Percentiles rank a stretch among this genome's conserved stretches.
Conservation (phyloP, 208 protist species). For the Crithidia brevicula region DNA sequence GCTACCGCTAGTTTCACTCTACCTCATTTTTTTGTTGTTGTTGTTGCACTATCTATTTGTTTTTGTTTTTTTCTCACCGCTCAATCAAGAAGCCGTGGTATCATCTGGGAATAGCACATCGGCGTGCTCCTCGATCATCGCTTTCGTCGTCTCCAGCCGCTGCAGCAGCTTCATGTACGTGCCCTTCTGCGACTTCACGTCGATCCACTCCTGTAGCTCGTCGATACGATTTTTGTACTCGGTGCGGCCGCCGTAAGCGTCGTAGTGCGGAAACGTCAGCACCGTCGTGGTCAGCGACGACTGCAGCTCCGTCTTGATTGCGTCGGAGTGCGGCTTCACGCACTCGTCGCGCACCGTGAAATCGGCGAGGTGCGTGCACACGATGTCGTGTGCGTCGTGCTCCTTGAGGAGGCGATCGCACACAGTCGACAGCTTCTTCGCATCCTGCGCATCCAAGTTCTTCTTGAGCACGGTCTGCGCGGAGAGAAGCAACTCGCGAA, state of each 20-base stretch:
- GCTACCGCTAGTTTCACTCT: too few relatives aligned
- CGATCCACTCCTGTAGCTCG: conserved; percentile 86
- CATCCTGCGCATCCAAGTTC: conserved; percentile 1
- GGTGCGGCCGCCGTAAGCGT: conserved; percentile 45
- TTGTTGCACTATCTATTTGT: too few relatives aligned
- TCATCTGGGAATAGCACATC: conserved; percentile 62
- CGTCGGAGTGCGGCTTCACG: conserved; percentile 58
- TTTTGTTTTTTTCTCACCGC: too few relatives aligned
- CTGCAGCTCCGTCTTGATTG: conserved; percentile 64
- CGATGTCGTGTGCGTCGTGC: conserved; percentile 49
- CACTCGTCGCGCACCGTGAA: conserved; percentile 78
- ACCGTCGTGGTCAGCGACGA: conserved; percentile 59
- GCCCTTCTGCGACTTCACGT: conserved; percentile 72
- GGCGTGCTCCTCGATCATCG: conserved; percentile 65
- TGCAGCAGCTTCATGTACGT: conserved; percentile 71
- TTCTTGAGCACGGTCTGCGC: conserved; percentile 29
- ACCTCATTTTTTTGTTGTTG: too few relatives aligned
- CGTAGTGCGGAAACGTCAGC: conserved; percentile 56
- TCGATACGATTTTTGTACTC: conserved; percentile 73
- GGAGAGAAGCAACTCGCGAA: conserved; percentile 28
- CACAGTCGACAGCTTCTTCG: conserved; percentile 22
- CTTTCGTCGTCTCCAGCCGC: conserved; percentile 58
- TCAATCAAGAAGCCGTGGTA: too few relatives aligned
- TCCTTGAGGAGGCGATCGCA: conserved; percentile 55
- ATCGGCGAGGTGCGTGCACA: conserved; percentile 74